A percentile compares a stretch with the other conserved stretches of the same genome.
phyloP scores from a whole-genome alignment of 805 yeast species.

The Myxozyma udenii region DNA sequence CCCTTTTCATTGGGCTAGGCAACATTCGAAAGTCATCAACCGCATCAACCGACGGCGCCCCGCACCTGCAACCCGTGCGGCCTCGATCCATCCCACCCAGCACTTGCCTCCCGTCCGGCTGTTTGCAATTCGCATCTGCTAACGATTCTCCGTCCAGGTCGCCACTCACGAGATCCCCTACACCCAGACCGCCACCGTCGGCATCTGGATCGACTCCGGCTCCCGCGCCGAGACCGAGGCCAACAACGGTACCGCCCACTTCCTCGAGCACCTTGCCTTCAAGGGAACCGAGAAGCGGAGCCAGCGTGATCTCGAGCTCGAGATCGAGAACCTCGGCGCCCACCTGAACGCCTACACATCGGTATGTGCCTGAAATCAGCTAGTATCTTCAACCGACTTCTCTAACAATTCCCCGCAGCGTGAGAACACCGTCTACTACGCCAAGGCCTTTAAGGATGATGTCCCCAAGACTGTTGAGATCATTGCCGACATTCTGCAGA shows the following conservation, averaged over 20 bases:
- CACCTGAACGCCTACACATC: conserved; percentile 98
- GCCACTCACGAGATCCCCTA: conserved; percentile 87
- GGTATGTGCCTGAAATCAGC: conserved; percentile 1
- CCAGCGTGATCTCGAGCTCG: conserved; percentile 81
- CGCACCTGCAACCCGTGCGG: no score
- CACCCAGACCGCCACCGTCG: conserved; percentile 92
- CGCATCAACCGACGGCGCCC: no score
- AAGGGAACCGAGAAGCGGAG: conserved; percentile 84
- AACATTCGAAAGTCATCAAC: no score
- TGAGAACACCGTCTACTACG: conserved; percentile 95
- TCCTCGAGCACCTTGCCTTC: conserved; percentile 92
- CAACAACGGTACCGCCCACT: conserved; percentile 94
- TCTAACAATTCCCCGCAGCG: no score
- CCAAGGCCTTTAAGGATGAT: conserved; percentile 77
- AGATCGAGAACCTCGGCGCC: conserved; percentile 93
- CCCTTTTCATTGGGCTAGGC: no score
- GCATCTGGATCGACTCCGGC: conserved; percentile 98
- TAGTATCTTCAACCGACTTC: no score
- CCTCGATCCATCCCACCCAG: no score
- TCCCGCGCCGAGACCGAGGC: conserved; percentile 87
- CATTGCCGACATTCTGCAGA: conserved; percentile 81
- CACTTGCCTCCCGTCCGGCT: no score
- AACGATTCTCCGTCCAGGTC: no score
- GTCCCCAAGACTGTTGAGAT: conserved; percentile 84
- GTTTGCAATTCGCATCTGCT: background rate